phyloP scores from a whole-genome alignment of 1,284 basidiomycete species.

The Serendipita sp. region DNA sequence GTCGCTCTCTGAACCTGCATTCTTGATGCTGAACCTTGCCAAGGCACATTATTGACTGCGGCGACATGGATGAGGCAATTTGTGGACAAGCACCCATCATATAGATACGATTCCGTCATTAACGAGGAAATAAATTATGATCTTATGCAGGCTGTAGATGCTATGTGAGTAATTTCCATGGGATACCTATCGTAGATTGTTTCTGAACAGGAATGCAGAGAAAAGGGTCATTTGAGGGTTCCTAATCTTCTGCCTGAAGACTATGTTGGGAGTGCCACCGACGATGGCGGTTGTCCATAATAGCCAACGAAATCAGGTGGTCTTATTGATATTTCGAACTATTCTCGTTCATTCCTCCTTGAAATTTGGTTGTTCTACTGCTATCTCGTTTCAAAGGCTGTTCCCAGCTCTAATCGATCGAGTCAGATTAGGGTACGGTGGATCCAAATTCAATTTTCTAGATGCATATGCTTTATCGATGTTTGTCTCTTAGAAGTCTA shows the following conservation, averaged over 20 bases:
- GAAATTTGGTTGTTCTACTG: not conserved
- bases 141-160: conserved; percentile 79
- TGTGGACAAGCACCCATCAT: conserved; percentile 76
- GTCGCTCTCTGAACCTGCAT: conserved; percentile 16
- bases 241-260: conserved; percentile 47
- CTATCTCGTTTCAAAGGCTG: not conserved
- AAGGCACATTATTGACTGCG: conserved; percentile 74
- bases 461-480: not conserved
- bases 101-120: conserved; percentile 85
- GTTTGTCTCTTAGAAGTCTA: not conserved
- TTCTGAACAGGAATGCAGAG: conserved; percentile 29
- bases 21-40: conserved; percentile 11
- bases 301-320: not conserved
- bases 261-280: conserved; percentile 24
- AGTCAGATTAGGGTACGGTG: not conserved
- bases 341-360: not conserved
- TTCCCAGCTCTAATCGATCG: not conserved
- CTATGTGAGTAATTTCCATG: conserved; percentile 53
- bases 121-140: conserved; percentile 90
- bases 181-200: conserved; percentile 3
- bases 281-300: not conserved
- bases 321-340: not conserved
- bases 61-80: conserved; percentile 92
- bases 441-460: not conserved
- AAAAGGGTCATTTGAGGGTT: conserved; percentile 51